Evolutionary conservation across 306 rosid species (phyloP).

Genomic region (Echinosophora koreensis): DNA sequence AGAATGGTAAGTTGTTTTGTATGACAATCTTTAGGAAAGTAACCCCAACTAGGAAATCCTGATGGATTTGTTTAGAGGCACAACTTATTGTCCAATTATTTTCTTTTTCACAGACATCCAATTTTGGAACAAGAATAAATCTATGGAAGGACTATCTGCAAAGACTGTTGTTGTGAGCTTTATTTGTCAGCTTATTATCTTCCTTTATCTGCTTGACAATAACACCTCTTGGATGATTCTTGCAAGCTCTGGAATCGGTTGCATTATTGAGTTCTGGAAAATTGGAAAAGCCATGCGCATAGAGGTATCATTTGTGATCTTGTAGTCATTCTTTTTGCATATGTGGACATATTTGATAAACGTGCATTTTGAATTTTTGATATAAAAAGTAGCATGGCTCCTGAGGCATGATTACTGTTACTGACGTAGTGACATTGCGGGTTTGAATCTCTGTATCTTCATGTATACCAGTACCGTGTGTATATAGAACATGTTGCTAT

Average conservation of each 20-base stretch:
- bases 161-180: slow-evolving; percentile 98
- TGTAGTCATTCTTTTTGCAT: background rate
- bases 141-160: slow-evolving; percentile 99
- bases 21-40: slow-evolving; percentile 34
- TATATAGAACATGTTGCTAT: slow-evolving; percentile 18
- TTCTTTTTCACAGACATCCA: slow-evolving; percentile 76
- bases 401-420: slow-evolving; percentile 18
- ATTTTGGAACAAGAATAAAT: slow-evolving; percentile 98
- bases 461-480: background rate
- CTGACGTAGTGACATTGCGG: background rate
- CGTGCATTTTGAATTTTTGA: slow-evolving; percentile 20
- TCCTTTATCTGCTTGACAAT: slow-evolving; percentile 93
- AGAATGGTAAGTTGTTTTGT: slow-evolving; percentile 74
- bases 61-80: slow-evolving; percentile 28
- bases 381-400: slow-evolving; percentile 26
- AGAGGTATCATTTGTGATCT: slow-evolving; percentile 67
- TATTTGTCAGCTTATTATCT: slow-evolving; percentile 83
- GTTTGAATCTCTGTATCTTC: background rate
- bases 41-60: background rate
- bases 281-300: slow-evolving; percentile 99
- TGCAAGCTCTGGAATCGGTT: slow-evolving; percentile 94
- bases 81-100: slow-evolving; percentile 40
- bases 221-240: slow-evolving; percentile 99
- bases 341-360: slow-evolving; percentile 12
- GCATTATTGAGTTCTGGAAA: slow-evolving; percentile 96